Percentiles rank a stretch among this genome's conserved stretches.
phyloP scores from a whole-genome alignment of 805 yeast genomes.

The Gaillardinia entomophila region DNA sequence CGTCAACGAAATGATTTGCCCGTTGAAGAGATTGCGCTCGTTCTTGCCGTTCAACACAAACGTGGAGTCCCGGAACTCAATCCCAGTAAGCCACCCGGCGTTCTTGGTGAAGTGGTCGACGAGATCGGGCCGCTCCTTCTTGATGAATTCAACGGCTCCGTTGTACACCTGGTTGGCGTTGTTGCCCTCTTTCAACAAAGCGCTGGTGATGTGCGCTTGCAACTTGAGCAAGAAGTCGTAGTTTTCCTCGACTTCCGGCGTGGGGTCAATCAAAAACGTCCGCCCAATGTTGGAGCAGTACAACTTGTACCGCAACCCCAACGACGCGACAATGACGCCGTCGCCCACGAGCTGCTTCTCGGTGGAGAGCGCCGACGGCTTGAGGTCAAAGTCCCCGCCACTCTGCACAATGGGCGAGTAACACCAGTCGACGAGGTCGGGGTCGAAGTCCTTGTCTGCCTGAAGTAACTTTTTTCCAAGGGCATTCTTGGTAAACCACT shows the following conservation, averaged over 20 bases:
- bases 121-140: constrained; percentile 55
- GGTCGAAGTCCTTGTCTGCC: constrained; percentile 54
- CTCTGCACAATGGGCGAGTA: constrained; percentile 88
- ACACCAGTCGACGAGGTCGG: constrained; percentile 83
- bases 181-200: constrained; percentile 59
- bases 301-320: constrained; percentile 82
- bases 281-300: constrained; percentile 87
- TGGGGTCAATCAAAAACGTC: constrained; percentile 86
- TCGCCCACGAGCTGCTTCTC: constrained; percentile 55
- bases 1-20: constrained; percentile 69
- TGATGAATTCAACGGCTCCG: constrained; percentile 55
- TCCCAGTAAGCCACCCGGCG: constrained; percentile 83
- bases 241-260: constrained; percentile 68
- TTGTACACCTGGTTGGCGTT: constrained; percentile 62
- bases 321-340: constrained; percentile 76
- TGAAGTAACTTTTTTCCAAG: constrained; percentile 52
- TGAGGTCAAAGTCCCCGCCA: constrained; percentile 78
- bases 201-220: constrained; percentile 56
- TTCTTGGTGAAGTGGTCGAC: constrained; percentile 64
- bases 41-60: constrained; percentile 69
- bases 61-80: constrained; percentile 80
- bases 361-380: constrained; percentile 75
- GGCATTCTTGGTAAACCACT: constrained; percentile 52
- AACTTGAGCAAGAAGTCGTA: constrained; percentile 71
- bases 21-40: constrained; percentile 60